phyloP scores from a whole-genome alignment of 805 yeast species.

The Yamadazyma endophytica region DNA sequence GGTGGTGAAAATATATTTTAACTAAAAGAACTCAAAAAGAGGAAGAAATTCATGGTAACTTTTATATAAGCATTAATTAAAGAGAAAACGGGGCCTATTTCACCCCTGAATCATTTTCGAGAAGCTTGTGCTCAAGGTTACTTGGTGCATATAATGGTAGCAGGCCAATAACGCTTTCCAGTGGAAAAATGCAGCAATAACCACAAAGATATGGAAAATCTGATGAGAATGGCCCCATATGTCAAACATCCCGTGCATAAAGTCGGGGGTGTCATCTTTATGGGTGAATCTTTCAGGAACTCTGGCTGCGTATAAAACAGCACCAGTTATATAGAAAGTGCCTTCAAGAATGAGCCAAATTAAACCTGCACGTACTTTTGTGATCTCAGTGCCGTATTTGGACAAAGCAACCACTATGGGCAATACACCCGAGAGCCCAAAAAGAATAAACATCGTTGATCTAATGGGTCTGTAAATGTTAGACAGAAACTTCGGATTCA shows the following conservation, averaged over 20 bases:
- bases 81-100: no score
- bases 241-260: slow-evolving; percentile 51
- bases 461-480: slow-evolving; percentile 72
- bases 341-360: slow-evolving; percentile 70
- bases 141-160: slow-evolving; percentile 45
- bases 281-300: slow-evolving; percentile 64
- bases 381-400: slow-evolving; percentile 46
- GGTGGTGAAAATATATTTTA: no score
- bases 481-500: slow-evolving; percentile 63
- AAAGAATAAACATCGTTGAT: slow-evolving; percentile 71
- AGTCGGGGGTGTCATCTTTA: slow-evolving; percentile 14
- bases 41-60: no score
- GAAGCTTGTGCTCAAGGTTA: no score
- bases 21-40: no score
- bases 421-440: slow-evolving; percentile 73
- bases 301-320: slow-evolving; percentile 70
- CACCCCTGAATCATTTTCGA: no score
- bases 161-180: slow-evolving; percentile 57
- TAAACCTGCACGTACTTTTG: slow-evolving; percentile 50
- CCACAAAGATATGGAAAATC: slow-evolving; percentile 74
- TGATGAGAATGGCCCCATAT: slow-evolving; percentile 81
- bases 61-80: no score
- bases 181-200: slow-evolving; percentile 73
- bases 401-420: slow-evolving; percentile 59
- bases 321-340: slow-evolving; percentile 71